Evolutionary conservation across 75 land plant genomes (phyloP).

Genomic region (Pinus tabuliformis): DNA sequence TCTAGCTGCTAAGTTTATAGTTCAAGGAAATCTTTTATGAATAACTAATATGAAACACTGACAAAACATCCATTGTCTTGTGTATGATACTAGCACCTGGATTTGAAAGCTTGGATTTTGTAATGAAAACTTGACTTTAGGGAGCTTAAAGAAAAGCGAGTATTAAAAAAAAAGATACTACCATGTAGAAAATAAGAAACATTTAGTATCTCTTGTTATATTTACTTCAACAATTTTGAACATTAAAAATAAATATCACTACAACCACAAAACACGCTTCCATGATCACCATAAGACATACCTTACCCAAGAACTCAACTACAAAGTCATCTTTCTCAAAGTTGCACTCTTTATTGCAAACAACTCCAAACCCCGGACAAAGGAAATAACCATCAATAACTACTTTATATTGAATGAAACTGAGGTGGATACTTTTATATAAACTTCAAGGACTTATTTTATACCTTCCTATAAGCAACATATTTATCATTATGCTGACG

Average conservation of each 20-base stretch:
- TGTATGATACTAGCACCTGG: not conserved
- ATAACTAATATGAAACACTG: not conserved
- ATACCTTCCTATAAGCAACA: conserved; percentile 96
- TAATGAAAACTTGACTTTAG: not conserved
- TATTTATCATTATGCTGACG: conserved; percentile 78
- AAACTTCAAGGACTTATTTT: not conserved
- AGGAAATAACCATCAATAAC: conserved; percentile 4
- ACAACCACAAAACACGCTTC: conserved; percentile 3
- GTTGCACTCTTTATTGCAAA: conserved; percentile 93
- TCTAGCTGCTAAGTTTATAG: too few relatives aligned
- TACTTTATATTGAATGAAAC: not conserved
- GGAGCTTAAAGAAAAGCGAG: not conserved
- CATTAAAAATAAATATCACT: not conserved
- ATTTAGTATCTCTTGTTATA: not conserved
- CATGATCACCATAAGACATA: conserved; percentile 17
- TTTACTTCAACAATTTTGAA: not conserved
- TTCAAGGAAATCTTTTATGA: too few relatives aligned
- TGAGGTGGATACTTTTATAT: not conserved
- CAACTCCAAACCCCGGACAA: conserved; percentile 93
- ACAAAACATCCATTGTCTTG: not conserved
- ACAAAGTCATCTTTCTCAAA: conserved; percentile 90
- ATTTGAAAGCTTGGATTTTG: not conserved
- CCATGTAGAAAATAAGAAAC: not conserved
- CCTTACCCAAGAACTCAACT: conserved; percentile 99
- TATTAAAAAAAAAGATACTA: not conserved